Percentiles rank a stretch among this genome's conserved stretches.
Evolutionary conservation across 129 eudicot species (phyloP).

Genomic region (Tagetes erecta): DNA sequence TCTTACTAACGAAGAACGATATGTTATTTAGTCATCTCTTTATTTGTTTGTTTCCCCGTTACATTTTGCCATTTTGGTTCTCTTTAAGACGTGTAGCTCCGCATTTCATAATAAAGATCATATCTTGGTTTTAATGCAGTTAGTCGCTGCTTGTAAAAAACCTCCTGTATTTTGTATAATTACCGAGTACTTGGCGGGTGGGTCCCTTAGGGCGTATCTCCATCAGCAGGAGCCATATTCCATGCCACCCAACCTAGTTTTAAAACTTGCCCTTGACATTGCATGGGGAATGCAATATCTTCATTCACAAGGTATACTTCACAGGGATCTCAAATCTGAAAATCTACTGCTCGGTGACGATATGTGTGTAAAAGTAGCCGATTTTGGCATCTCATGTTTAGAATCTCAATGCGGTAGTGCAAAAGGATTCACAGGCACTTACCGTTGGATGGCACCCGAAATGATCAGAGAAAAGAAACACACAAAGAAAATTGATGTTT

Average conservation of each 20-base stretch:
- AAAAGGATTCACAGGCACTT: slow-evolving; percentile 96
- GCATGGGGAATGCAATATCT: slow-evolving; percentile 96
- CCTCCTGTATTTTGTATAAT: slow-evolving; percentile 96
- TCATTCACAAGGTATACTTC: slow-evolving; percentile 91
- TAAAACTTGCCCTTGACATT: slow-evolving; percentile 80
- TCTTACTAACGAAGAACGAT: background rate
- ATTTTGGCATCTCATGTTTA: slow-evolving; percentile 95
- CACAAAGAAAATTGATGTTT: slow-evolving; percentile 95
- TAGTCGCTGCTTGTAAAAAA: slow-evolving; percentile 93
- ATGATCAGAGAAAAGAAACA: slow-evolving; percentile 91
- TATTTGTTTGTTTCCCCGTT: slow-evolving; percentile 9
- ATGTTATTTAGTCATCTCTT: slow-evolving; percentile 5
- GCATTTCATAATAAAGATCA: slow-evolving; percentile 11
- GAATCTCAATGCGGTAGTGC: slow-evolving; percentile 91
- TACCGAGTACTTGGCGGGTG: slow-evolving; percentile 91
- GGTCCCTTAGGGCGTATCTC: slow-evolving; percentile 85
- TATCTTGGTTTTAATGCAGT: slow-evolving; percentile 48
- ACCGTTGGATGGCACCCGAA: slow-evolving; percentile 99
- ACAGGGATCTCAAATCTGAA: slow-evolving; percentile 95
- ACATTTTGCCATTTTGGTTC: background rate
- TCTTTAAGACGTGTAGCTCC: background rate
- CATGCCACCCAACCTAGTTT: slow-evolving; percentile 63
- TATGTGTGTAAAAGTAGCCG: slow-evolving; percentile 93
- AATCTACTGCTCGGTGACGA: slow-evolving; percentile 82
- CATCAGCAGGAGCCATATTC: slow-evolving; percentile 97